Percentiles rank a stretch among this genome's conserved stretches.
phyloP scores from a whole-genome alignment of 139 green algal species.

The Picochlorum sp. region DNA sequence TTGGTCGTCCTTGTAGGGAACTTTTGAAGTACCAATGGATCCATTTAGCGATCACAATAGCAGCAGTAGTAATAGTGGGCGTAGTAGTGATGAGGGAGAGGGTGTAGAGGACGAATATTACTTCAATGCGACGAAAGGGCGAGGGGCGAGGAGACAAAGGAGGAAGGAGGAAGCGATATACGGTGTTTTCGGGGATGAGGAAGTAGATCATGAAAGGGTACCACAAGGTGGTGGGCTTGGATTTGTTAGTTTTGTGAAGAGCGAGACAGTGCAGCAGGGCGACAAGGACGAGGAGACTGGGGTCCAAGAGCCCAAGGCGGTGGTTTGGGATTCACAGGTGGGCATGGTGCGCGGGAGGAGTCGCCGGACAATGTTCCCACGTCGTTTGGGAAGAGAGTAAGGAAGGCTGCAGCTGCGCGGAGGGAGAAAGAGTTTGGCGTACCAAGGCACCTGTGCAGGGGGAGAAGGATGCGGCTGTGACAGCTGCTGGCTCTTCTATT shows the following conservation, averaged over 20 bases:
- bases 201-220: background rate
- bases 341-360: slow-evolving; percentile 26
- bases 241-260: slow-evolving; percentile 1
- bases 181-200: slow-evolving; percentile 1
- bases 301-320: background rate
- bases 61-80: no score
- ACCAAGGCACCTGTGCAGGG: slow-evolving; percentile 16
- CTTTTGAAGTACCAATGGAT: no score
- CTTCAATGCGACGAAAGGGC: no score
- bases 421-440: background rate
- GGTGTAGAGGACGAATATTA: no score
- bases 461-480: slow-evolving; percentile 17
- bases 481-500: slow-evolving; percentile 26
- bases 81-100: no score
- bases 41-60: no score
- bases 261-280: background rate
- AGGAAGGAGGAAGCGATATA: background rate
- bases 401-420: slow-evolving; percentile 29
- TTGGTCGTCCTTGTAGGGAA: no score
- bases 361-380: slow-evolving; percentile 58
- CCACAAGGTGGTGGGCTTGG: background rate
- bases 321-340: slow-evolving; percentile 4
- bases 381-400: slow-evolving; percentile 61
- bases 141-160: no score
- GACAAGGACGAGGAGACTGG: background rate